Evolutionary conservation across 495 filamentous ascomycete genomes (phyloP), one percentile per base, ranked within the genome.

Genomic region (Cercophora sp.): DNA sequence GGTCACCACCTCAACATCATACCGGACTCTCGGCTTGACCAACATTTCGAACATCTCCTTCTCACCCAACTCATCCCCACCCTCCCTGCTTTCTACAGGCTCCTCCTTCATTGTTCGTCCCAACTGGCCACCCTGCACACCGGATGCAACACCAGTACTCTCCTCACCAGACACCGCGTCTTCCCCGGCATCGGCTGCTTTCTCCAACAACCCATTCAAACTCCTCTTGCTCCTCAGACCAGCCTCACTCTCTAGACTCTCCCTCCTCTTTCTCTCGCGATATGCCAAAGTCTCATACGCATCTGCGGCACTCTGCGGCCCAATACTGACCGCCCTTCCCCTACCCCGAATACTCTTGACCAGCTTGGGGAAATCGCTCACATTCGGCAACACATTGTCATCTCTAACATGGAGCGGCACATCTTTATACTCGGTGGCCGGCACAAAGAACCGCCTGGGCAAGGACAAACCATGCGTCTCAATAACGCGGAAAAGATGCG

Each of bases 221-320:
- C 62, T 69, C n/a, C 55, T 13, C 47, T 67, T 69, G 32, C 61
- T 61, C 15, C 57, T 52, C 22, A 65, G 13, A 0, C 27, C 54
- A 0, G 22, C 52, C 10, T 65, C 59, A 22, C 64, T 65, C 2
- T 45, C 63, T 56, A 84, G 71, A 58, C 87, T 96, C 64, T 96
- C 88, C 34, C 88, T 75, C 57, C 91, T 76, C 56, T 80, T 80
- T 59, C 89, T 83, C 64, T 94, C 88, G 2, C 91, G 82, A 60
- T 92, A 96, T n/a, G 93, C 93, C 18, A 97, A 72, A 15, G 89
- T 90, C 71, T 98, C 93, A 63, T 96, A 96, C 5, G 91, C 93
- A 67, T 98, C 93, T 2, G 93, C 93, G 51, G 87, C 89, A 22
- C 91, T 96, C 69, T 97, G 93, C 5, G 93, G 93, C 0, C 93